A percentile compares a stretch with the other conserved stretches of the same genome.
phyloP scores from a whole-genome alignment of 2,329 filamentous ascomycete species.

The Trichoderma atroviride region DNA sequence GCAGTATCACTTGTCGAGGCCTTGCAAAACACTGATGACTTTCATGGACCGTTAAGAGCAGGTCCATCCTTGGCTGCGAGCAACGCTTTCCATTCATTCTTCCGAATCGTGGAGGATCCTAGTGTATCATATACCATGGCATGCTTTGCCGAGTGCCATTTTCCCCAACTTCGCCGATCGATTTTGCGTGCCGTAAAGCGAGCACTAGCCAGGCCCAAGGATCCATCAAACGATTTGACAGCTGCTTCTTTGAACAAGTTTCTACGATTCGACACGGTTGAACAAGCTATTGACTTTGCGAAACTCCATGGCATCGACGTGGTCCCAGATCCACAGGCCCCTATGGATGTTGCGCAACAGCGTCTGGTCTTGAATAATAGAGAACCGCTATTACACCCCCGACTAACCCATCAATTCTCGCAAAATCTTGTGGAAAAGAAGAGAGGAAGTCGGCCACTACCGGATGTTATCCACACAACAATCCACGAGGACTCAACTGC shows the following conservation, averaged over 20 bases:
- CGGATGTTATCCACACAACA: constrained; percentile 59
- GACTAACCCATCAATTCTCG: constrained; percentile 60
- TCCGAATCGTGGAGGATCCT: constrained; percentile 59
- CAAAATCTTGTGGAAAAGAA: constrained; percentile 61
- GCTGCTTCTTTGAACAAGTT: constrained; percentile 57
- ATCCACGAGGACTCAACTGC: constrained; percentile 47
- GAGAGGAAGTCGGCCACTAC: constrained; percentile 54
- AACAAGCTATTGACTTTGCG: constrained; percentile 67
- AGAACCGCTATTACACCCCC: constrained; percentile 50
- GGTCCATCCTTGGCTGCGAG: constrained; percentile 53
- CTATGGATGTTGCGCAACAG: constrained; percentile 41
- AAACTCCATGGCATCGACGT: constrained; percentile 61
- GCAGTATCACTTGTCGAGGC: constrained; percentile 63
- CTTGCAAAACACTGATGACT: constrained; percentile 59
- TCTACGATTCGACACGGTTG: constrained; percentile 67
- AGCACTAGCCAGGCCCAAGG: constrained; percentile 59
- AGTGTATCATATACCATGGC: constrained; percentile 69
- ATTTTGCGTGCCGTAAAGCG: constrained; percentile 59
- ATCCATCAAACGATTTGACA: constrained; percentile 62
- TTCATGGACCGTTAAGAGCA: constrained; percentile 60
- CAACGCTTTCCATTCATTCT: constrained; percentile 57
- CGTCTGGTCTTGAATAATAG: constrained; percentile 51
- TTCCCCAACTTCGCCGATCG: constrained; percentile 61
- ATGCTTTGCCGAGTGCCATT: constrained; percentile 69
- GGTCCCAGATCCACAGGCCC: constrained; percentile 40